phyloP scores from a whole-genome alignment of 1,284 basidiomycete genomes.

The Marasmius tenuissimus region DNA sequence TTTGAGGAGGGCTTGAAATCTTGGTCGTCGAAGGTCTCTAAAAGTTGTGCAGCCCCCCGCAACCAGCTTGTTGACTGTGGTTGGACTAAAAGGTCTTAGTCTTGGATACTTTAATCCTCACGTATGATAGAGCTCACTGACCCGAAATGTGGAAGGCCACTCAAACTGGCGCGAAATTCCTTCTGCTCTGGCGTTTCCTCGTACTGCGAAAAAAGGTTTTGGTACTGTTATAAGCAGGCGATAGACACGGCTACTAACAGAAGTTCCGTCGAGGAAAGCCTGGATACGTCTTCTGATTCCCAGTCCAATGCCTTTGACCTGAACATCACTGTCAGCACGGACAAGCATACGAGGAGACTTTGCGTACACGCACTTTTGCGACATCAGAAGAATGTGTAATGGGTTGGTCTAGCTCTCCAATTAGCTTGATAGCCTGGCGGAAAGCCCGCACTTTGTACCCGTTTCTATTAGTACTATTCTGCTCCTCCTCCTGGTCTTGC shows the following conservation, averaged over 20 bases:
- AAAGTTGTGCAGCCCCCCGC: conserved; percentile 33
- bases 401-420: conserved; percentile 37
- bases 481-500: conserved; percentile 45
- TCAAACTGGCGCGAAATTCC: neutral
- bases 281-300: neutral
- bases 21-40: conserved; percentile 38
- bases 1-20: conserved; percentile 36
- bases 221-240: too few relatives aligned
- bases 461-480: conserved; percentile 35
- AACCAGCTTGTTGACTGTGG: neutral
- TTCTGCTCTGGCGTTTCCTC: neutral
- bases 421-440: conserved; percentile 41
- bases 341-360: neutral
- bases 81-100: conserved; percentile 14
- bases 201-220: too few relatives aligned
- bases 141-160: conserved; percentile 2
- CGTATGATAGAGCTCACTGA: neutral
- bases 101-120: neutral
- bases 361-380: conserved; percentile 26
- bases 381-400: conserved; percentile 43
- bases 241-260: too few relatives aligned
- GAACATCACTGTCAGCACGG: conserved; percentile 6
- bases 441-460: conserved; percentile 52
- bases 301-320: conserved; percentile 24
- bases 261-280: neutral